Evolutionary conservation across 1,139 yeast species (phyloP).

Genomic region (Magnusiomyces tetraspermus): DNA sequence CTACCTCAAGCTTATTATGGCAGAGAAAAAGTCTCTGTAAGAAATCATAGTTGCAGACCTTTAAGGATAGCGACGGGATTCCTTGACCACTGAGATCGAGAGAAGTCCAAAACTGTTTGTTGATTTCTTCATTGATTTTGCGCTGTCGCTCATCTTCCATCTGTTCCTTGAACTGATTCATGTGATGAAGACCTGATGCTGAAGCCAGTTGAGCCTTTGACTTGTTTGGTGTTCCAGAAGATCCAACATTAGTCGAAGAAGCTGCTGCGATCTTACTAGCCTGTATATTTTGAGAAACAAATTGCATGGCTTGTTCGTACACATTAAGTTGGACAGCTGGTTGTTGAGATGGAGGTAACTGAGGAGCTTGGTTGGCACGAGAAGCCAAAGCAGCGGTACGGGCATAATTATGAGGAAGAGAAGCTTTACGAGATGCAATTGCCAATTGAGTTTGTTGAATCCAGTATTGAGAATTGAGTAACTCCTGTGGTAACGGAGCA

Average conservation of each 20-base stretch:
- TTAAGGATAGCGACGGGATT: conserved; percentile 56
- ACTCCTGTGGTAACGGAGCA: conserved; percentile 16
- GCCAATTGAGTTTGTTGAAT: conserved; percentile 79
- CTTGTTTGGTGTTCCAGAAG: conserved; percentile 2
- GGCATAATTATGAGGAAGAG: conserved; percentile 79
- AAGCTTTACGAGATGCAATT: conserved; percentile 64
- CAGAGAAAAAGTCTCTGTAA: conserved; percentile 79
- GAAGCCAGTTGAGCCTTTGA: neutral
- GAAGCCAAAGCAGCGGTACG: conserved; percentile 84
- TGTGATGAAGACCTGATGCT: neutral
- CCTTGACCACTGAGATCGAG: conserved; percentile 90
- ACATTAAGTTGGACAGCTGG: conserved; percentile 25
- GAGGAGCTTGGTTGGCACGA: conserved; percentile 18
- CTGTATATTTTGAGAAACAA: conserved; percentile 27
- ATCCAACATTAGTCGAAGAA: conserved; percentile 15
- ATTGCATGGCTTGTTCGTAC: conserved; percentile 31
- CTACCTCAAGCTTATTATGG: conserved; percentile 62
- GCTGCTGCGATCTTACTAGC: conserved; percentile 15
- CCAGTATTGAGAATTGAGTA: conserved; percentile 58
- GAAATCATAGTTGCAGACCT: conserved; percentile 72
- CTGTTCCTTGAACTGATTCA: conserved; percentile 38
- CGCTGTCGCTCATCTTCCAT: conserved; percentile 74
- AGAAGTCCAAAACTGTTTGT: conserved; percentile 87
- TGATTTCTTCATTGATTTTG: conserved; percentile 58
- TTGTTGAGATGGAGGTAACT: conserved; percentile 17